phyloP scores from a whole-genome alignment of 1,284 basidiomycete genomes.

The Ceratobasidium sp. region DNA sequence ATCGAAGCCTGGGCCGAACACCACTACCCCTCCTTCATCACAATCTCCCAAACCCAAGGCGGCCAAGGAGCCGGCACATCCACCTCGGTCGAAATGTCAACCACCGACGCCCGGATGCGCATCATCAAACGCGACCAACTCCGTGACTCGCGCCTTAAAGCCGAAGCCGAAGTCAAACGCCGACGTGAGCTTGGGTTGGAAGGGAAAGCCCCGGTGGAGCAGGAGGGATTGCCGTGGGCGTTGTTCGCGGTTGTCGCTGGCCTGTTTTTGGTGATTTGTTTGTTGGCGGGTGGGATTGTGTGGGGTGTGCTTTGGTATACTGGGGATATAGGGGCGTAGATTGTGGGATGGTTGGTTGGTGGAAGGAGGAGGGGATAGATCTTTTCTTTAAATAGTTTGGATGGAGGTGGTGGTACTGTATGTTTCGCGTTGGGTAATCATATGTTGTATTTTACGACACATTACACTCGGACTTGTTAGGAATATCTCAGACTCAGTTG shows the following conservation, averaged over 20 bases:
- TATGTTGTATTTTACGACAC: slow-evolving; percentile 14
- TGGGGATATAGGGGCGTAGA: no score
- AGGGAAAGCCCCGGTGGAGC: slow-evolving; percentile 35
- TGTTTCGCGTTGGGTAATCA: slow-evolving; percentile 9
- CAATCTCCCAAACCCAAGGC: slow-evolving; percentile 59
- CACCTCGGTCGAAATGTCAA: slow-evolving; percentile 60
- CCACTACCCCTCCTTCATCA: slow-evolving; percentile 88
- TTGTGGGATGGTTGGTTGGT: no score
- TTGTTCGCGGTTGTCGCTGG: slow-evolving; percentile 59
- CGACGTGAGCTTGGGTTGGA: slow-evolving; percentile 43
- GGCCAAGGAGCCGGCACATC: slow-evolving; percentile 51
- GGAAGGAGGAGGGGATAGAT: not conserved
- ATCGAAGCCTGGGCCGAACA: slow-evolving; percentile 94
- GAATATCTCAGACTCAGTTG: no score
- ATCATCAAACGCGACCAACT: slow-evolving; percentile 61
- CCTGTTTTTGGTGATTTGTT: slow-evolving; percentile 59
- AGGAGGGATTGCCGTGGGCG: slow-evolving; percentile 57
- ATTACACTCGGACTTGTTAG: not conserved
- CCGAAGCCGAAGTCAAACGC: slow-evolving; percentile 62
- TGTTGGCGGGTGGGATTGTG: slow-evolving; percentile 31
- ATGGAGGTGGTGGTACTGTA: not conserved
- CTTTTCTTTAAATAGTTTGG: not conserved
- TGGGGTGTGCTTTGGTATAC: slow-evolving; percentile 16
- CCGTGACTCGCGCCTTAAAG: slow-evolving; percentile 60
- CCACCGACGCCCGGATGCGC: slow-evolving; percentile 69